A percentile compares a stretch with the other conserved stretches of the same genome.
Conservation (phyloP, 2,329 filamentous ascomycete species). For the Amauroascus verrucosus region DNA sequence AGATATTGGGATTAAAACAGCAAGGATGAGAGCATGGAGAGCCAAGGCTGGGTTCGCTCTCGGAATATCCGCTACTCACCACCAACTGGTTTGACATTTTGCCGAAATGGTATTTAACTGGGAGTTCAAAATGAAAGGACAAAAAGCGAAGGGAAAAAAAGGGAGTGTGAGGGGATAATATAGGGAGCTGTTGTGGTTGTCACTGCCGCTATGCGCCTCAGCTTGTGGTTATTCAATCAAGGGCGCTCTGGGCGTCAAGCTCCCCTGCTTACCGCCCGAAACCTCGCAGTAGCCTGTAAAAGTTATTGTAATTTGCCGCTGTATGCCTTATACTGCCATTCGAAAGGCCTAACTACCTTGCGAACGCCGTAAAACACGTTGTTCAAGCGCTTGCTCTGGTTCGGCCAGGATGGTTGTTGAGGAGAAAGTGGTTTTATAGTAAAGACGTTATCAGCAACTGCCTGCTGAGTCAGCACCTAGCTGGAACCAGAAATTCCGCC, state of each 20-base stretch:
- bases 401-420: conserved; percentile 15
- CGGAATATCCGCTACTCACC: conserved; percentile 30
- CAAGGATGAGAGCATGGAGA: conserved; percentile 10
- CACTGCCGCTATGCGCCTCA: neutral
- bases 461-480: conserved; percentile 15
- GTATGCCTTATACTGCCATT: conserved; percentile 1
- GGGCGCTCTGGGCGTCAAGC: neutral
- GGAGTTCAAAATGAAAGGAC: neutral
- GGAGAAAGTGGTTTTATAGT: conserved; percentile 19
- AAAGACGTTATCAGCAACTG: conserved; percentile 13
- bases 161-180: conserved; percentile 13
- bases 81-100: conserved; percentile 41
- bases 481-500: neutral
- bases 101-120: conserved; percentile 4
- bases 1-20: neutral
- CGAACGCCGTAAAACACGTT: neutral
- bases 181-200: conserved; percentile 7
- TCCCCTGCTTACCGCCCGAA: neutral
- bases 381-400: conserved; percentile 5
- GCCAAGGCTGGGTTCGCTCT: neutral
- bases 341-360: neutral
- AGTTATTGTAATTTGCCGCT: neutral
- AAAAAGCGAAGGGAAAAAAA: conserved; percentile 8
- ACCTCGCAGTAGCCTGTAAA: conserved; percentile 6
- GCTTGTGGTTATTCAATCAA: neutral